A percentile compares a stretch with the other conserved stretches of the same genome.
These are phyloP conservation scores for Naganishia kalamii DNA, from an alignment of 768 basidiomycete species.

Conservation along the genomic window DNA sequence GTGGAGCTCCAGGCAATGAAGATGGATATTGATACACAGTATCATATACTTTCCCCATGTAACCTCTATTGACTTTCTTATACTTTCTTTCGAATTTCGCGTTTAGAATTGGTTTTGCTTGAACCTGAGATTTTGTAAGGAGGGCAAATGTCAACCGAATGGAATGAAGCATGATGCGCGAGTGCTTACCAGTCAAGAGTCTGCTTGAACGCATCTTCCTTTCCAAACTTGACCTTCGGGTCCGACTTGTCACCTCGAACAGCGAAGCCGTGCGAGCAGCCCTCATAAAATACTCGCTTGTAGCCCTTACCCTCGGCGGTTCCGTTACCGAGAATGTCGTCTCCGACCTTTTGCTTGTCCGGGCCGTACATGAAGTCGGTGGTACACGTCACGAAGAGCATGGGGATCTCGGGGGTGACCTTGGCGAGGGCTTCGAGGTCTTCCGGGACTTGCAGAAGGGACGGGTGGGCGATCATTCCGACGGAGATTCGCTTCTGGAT, in stretches of 20 bases:
- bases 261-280: constrained; percentile 56
- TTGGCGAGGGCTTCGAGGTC: constrained; percentile 57
- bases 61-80: background rate
- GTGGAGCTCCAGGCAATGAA: background rate
- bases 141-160: too few relatives aligned
- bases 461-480: constrained; percentile 58
- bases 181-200: constrained; percentile 52
- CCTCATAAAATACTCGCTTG: constrained; percentile 54
- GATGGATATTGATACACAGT: background rate
- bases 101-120: background rate
- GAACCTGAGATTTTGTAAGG: background rate
- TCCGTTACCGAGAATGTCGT: constrained; percentile 52
- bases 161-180: background rate
- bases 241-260: constrained; percentile 37
- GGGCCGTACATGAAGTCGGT: constrained; percentile 51
- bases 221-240: constrained; percentile 55
- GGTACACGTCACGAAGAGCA: constrained; percentile 60
- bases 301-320: constrained; percentile 30
- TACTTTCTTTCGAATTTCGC: background rate
- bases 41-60: background rate
- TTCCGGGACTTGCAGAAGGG: constrained; percentile 55
- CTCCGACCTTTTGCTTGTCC: constrained; percentile 51
- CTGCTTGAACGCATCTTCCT: constrained; percentile 60
- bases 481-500: constrained; percentile 55
- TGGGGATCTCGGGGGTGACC: constrained; percentile 51